Conservation (phyloP, 2,329 filamentous ascomycete genomes). For the Fusarium longipes region DNA sequence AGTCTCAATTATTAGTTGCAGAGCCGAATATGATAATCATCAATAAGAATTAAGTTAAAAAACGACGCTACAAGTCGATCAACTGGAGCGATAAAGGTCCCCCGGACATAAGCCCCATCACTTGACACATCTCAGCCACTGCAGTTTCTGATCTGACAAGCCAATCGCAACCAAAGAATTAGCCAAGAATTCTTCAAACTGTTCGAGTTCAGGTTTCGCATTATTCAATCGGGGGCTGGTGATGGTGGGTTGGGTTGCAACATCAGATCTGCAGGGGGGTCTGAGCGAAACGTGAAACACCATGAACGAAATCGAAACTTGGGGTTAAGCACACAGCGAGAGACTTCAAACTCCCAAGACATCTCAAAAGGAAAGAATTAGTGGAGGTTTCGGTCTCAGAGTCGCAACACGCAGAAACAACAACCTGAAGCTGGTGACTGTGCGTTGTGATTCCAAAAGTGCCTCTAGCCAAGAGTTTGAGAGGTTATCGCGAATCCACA, state of each 20-base stretch:
- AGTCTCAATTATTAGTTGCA: background rate
- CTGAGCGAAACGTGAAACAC: conserved; percentile 30
- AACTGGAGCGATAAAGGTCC: too few relatives aligned
- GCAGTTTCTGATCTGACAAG: background rate
- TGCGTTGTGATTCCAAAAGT: background rate
- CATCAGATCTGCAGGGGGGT: background rate
- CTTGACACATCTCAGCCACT: background rate
- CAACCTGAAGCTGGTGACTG: conserved; percentile 16
- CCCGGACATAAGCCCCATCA: background rate
- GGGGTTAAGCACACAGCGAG: background rate
- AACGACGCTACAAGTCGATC: background rate
- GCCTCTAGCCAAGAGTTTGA: background rate
- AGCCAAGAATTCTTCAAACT: background rate
- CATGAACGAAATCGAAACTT: conserved; percentile 7
- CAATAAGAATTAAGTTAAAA: too few relatives aligned
- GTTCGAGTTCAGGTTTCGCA: conserved; percentile 6
- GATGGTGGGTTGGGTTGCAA: background rate
- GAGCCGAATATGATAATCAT: background rate
- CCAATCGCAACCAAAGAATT: conserved; percentile 14
- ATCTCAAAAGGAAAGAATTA: background rate
- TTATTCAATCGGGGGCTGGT: background rate
- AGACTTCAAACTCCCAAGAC: background rate
- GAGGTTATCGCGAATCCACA: background rate
- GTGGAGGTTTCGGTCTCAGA: background rate
- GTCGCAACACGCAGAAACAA: conserved; percentile 8